Evolutionary conservation across 192 early-diverging fungal species (phyloP), one percentile per base, ranked within the genome.

Genomic region (Coemansia sp.): DNA sequence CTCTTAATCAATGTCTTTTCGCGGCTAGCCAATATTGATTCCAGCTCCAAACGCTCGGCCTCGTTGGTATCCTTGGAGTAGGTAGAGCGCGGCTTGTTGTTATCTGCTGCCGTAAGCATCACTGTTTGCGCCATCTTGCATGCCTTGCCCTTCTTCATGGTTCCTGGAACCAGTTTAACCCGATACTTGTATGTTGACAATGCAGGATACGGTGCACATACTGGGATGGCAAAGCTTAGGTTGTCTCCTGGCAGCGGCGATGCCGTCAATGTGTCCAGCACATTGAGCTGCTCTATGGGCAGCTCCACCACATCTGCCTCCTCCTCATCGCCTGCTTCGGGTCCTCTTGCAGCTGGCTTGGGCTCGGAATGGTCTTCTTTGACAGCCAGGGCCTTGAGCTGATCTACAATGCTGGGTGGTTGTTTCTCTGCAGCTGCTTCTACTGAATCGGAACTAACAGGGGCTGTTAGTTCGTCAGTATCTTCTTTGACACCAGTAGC

Each of bases 121-220:
- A 80, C 68, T 5, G 65, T 57, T 45, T 78, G 36, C 1, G 72
- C 84, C 50, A 79, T 61, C 58, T 87, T 89, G 45, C 81, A 73
- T 1, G 84, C 88, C 78, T 95, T 96, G 47, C 95, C 95, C 68
- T 90, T 89, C 68, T 98, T 98, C 68, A 88, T 72, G 13, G 84
- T 78, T 16, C 95, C 97, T 13, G 97, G 95, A 7, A 86, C 75
- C 21, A 99, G 78, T 64, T 99, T 99, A 26, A 94, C 86, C 66
- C 91, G 94, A 77, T 94, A 99, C 75, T 93, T 94, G 82, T 86
- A 96, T 57, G 87, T 85, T 23, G 87, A 86, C 12, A 99, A 71
- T 3, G 88, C 82, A 6, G 60, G 56, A 82, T 96, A 99, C 0
- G 95, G 96, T 1, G 92, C 94, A 68, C 95, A 94, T 8, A 99